Base-by-base conservation (phyloP, 2,329 filamentous ascomycete genomes). In the Fusarium pilosicola region DNA sequence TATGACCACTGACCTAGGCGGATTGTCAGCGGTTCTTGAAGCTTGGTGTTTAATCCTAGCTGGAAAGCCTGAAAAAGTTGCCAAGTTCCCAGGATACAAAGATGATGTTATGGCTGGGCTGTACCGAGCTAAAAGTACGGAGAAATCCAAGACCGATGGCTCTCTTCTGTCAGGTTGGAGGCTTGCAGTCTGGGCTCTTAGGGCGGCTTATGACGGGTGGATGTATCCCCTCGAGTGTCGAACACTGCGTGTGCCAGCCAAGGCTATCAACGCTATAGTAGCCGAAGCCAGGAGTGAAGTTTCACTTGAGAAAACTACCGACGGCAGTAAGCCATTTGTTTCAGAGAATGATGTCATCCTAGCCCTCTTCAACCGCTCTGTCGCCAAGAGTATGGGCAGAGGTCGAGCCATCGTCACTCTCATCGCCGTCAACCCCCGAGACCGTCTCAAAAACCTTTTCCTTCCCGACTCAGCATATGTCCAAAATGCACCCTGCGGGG, bases 1-100 rank as follows among this genome's bases (percentile, higher is more conserved):
- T 12, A 34, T 38, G 24, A 49, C 59, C 6, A 62, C 45, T 24
- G 62, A 62, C 22, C 24, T 41, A 1, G 26, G 18, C 5, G 62
- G 62, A 6, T 7, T 54, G 6, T 17, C 46, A 15, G 20, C 22
- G 1, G 13, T 65, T 4, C 22, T 65, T 14, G 32, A 46, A 18
- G 45, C 36, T n/a, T 65, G 62, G 57, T 62, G 39, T 12, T 44
- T 32, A 3, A 38, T 65, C 5, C 5, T 65, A 2, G 48, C 62
- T 13, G 62, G 48, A 10, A 36, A 56, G 2, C 36, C 55, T 22
- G 32, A 45, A 4, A n/a, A 58, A n/a, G 52, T 64, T 10, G 17
- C n/a, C 1, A 24, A n/a, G 5, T 30, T 58, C 5, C 32, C 42
- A 7, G 49, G 28, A 5, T 52, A 36, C 5, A 18, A 20, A 32